phyloP scores from a whole-genome alignment of 2,329 filamentous ascomycete genomes.

The Ilyonectria sp. region DNA sequence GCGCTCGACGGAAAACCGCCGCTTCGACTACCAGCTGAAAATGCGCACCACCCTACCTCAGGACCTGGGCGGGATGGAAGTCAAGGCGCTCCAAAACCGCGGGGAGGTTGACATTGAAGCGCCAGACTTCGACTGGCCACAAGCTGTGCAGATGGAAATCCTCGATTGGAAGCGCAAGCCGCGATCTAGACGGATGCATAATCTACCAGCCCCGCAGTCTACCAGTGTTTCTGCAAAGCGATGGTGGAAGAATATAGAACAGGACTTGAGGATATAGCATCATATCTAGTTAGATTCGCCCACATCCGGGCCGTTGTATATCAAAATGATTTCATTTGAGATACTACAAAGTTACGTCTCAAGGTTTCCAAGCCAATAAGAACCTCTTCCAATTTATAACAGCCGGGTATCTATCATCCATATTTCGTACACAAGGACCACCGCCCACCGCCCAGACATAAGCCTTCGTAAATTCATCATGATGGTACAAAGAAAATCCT shows the following conservation, averaged over 20 bases:
- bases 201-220: too few relatives aligned
- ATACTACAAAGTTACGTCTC: neutral
- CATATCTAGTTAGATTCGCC: neutral
- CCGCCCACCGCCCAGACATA: slow-evolving; percentile 16
- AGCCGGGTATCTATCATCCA: slow-evolving; percentile 23
- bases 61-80: slow-evolving; percentile 35
- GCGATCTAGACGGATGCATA: too few relatives aligned
- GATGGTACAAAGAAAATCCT: slow-evolving; percentile 23
- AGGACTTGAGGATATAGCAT: slow-evolving; percentile 50
- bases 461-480: slow-evolving; percentile 33
- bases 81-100: slow-evolving; percentile 29
- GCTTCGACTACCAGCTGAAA: slow-evolving; percentile 42
- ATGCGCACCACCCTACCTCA: slow-evolving; percentile 49
- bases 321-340: neutral
- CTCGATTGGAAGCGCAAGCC: slow-evolving; percentile 47
- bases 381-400: slow-evolving; percentile 8
- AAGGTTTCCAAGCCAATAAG: neutral
- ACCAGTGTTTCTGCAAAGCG: neutral
- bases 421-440: slow-evolving; percentile 18
- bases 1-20: slow-evolving; percentile 39
- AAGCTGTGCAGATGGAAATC: slow-evolving; percentile 39
- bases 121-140: slow-evolving; percentile 47
- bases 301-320: neutral
- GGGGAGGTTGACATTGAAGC: slow-evolving; percentile 32
- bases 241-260: slow-evolving; percentile 51